These are phyloP conservation scores for Paulownia fortunei DNA, from an alignment of 257 asterid species.

Conservation along the genomic window DNA sequence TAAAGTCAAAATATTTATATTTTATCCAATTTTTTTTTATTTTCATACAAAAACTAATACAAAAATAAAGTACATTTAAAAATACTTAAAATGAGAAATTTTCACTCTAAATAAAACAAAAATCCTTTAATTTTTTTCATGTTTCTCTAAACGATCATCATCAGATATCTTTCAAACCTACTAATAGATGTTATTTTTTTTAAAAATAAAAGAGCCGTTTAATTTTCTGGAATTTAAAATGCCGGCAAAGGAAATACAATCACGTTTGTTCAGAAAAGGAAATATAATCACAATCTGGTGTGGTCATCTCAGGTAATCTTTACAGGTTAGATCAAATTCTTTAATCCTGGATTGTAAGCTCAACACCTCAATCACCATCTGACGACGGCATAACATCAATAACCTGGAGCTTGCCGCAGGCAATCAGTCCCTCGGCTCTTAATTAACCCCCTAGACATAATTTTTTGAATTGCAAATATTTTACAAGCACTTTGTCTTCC, in stretches of 20 bases:
- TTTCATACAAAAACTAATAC: too few species aligned
- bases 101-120: too few species aligned
- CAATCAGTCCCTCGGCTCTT: background rate
- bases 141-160: too few species aligned
- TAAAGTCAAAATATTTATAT: too few species aligned
- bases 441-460: slow-evolving; percentile 14
- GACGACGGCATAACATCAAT: background rate
- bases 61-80: too few species aligned
- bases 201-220: slow-evolving; percentile 3
- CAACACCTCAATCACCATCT: background rate
- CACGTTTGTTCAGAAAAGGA: background rate
- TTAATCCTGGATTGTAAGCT: background rate
- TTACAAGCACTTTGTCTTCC: slow-evolving; percentile 21
- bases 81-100: too few species aligned
- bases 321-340: background rate
- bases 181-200: background rate
- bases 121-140: too few species aligned
- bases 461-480: slow-evolving; percentile 40
- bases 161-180: background rate
- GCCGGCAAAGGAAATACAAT: background rate
- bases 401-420: background rate
- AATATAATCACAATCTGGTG: too few species aligned
- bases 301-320: too few species aligned
- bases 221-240: background rate
- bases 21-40: too few species aligned